phyloP scores from a whole-genome alignment of 2,329 filamentous ascomycete species.

The Tolypocladium paradoxum region DNA sequence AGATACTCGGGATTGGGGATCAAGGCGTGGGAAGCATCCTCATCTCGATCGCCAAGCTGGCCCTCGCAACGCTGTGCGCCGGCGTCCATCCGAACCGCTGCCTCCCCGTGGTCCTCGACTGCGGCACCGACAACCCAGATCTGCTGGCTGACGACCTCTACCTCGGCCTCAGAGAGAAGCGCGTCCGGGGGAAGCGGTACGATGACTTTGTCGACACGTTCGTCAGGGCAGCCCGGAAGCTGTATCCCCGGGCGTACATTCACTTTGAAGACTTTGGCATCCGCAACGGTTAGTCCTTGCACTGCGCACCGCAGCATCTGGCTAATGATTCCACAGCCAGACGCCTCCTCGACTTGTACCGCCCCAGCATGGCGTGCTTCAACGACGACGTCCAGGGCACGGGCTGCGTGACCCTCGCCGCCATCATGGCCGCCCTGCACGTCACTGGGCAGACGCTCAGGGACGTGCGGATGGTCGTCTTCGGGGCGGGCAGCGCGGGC shows the following conservation, averaged over 20 bases:
- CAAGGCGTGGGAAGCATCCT: constrained; percentile 78
- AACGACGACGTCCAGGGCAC: constrained; percentile 90
- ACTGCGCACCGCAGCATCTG: too few species aligned
- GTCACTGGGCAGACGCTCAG: constrained; percentile 54
- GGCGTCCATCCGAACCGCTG: constrained; percentile 72
- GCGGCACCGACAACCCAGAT: constrained; percentile 70
- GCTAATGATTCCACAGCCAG: constrained; percentile 44
- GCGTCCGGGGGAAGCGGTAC: constrained; percentile 61
- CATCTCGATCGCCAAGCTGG: constrained; percentile 75
- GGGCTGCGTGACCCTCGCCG: constrained; percentile 76
- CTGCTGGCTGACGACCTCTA: constrained; percentile 70
- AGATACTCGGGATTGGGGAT: constrained; percentile 83
- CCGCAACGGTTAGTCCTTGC: constrained; percentile 41
- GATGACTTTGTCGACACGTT: constrained; percentile 70
- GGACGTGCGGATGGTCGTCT: constrained; percentile 64
- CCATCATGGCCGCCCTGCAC: constrained; percentile 65
- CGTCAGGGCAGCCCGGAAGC: constrained; percentile 53
- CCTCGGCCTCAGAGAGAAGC: constrained; percentile 57
- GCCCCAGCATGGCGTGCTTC: constrained; percentile 67
- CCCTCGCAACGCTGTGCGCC: constrained; percentile 75
- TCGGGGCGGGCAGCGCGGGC: constrained; percentile 72
- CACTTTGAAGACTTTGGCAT: constrained; percentile 88
- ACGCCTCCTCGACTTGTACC: constrained; percentile 66
- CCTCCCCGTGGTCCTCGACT: constrained; percentile 73
- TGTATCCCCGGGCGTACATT: constrained; percentile 71